phyloP scores from a whole-genome alignment of 768 basidiomycete species.

The Amanita rubescens region DNA sequence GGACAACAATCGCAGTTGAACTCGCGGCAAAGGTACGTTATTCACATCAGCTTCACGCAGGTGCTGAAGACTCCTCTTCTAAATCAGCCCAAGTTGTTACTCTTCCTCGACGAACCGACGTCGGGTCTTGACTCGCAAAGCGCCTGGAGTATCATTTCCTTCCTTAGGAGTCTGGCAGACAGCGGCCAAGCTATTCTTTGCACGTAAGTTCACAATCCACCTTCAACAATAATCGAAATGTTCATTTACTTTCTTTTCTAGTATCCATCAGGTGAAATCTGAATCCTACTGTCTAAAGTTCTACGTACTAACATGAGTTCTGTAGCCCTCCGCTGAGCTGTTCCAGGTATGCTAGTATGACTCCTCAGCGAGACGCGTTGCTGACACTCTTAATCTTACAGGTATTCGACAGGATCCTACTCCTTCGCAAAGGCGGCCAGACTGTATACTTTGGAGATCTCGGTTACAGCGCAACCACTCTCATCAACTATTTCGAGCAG shows the following conservation, averaged over 20 bases:
- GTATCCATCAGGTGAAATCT: slow-evolving; percentile 34
- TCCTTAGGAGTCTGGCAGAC: slow-evolving; percentile 69
- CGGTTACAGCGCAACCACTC: slow-evolving; percentile 48
- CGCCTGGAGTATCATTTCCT: slow-evolving; percentile 75
- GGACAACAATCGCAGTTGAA: slow-evolving; percentile 83
- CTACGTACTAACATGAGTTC: slow-evolving; percentile 19
- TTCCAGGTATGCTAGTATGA: slow-evolving; percentile 42
- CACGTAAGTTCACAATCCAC: slow-evolving; percentile 45
- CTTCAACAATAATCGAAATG: not conserved
- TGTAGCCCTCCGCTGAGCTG: slow-evolving; percentile 75
- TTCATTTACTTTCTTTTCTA: slow-evolving; percentile 9
- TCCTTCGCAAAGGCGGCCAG: slow-evolving; percentile 72
- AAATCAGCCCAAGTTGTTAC: slow-evolving; percentile 59
- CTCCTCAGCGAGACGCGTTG: not conserved
- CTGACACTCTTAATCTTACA: slow-evolving; percentile 9
- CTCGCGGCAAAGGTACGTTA: slow-evolving; percentile 67
- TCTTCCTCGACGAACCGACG: slow-evolving; percentile 89
- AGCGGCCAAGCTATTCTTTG: slow-evolving; percentile 85
- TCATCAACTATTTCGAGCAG: slow-evolving; percentile 70
- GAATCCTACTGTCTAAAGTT: not conserved
- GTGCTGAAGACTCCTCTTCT: slow-evolving; percentile 16
- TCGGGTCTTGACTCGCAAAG: slow-evolving; percentile 83
- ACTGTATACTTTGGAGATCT: slow-evolving; percentile 71
- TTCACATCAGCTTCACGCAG: not conserved
- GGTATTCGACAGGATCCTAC: slow-evolving; percentile 71